Base-by-base conservation (phyloP, 495 filamentous ascomycete species). In the Penicillium cosmopolitanum region DNA sequence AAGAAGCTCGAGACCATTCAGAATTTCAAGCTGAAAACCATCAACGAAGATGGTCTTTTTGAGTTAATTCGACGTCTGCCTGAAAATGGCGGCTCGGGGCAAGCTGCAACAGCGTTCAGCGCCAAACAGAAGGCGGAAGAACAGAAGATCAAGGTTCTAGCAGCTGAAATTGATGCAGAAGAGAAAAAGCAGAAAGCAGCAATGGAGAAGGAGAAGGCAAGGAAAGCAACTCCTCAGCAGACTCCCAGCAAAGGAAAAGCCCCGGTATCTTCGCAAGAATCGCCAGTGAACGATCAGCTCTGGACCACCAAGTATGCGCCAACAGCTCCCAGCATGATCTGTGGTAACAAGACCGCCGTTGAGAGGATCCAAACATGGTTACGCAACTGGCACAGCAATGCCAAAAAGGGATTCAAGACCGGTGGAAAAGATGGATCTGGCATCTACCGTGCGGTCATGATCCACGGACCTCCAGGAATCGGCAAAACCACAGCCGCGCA, bases 241-340 rank as follows among this genome's bases (percentile, higher is more conserved):
- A 66, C 78, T 33, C 16, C 50, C 19, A 69, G 53, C 23, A 52
- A 52, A 9, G 57, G 62, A 38, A 60, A 71, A 57, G 31, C 65
- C 23, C 25, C 71, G 31, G 62, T 64, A 16, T 56, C 36, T 40
- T 63, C 71, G 23, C 65, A 69, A 50, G 42, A 16, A 16, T 35
- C 67, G 9, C 78, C 73, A 16, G 74, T 82, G 16, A 83, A 88
- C 53, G 85, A 82, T 58, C 86, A 92, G 47, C 81, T 99, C 6
- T 98, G 95, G 95, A 98, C 96, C 7, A 89, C 88, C 28, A 97
- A 97, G 66, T 98, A 99, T 75, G 94, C 95, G 0, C 95, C 95
- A 4, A 89, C 87, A 0, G 80, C 86, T 38, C 80, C 91, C 38
- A 88, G 72, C 54, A 93, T 97, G 71, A 96, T 99, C 51, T 98